These are phyloP conservation scores for Boletellus ananas DNA, from an alignment of 768 basidiomycete genomes.

Conservation along the genomic window DNA sequence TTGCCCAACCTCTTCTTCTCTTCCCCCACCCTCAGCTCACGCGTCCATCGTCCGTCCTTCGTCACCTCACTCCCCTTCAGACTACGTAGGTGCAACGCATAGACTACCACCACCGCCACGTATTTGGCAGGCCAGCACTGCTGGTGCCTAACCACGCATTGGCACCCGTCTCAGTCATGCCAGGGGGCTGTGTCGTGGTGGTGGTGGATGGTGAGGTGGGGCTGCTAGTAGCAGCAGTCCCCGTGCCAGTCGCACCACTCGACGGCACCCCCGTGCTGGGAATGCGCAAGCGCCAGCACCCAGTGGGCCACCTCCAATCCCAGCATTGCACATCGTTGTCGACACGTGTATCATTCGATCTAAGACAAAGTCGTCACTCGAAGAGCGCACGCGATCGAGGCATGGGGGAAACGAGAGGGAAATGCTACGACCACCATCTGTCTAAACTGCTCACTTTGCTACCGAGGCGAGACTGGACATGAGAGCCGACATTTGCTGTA, in stretches of 20 bases:
- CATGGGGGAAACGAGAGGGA: neutral
- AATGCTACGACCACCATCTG: constrained; percentile 58
- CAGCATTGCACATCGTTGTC: constrained; percentile 19
- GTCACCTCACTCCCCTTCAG: too few relatives aligned
- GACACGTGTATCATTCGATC: constrained; percentile 79
- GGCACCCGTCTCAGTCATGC: constrained; percentile 21
- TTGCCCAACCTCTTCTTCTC: too few relatives aligned
- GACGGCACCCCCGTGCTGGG: constrained; percentile 59
- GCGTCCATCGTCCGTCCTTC: too few relatives aligned
- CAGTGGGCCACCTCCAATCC: constrained; percentile 38
- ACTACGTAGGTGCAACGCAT: too few relatives aligned
- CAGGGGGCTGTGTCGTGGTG: constrained; percentile 17
- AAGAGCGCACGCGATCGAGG: too few relatives aligned
- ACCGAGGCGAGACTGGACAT: constrained; percentile 75
- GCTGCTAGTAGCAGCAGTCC: constrained; percentile 19
- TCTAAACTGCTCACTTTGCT: constrained; percentile 72
- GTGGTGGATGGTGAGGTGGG: constrained; percentile 19
- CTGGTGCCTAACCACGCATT: neutral
- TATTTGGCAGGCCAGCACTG: constrained; percentile 32
- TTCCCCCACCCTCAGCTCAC: too few relatives aligned
- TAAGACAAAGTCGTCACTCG: constrained; percentile 18
- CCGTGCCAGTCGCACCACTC: neutral
- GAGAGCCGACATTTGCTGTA: constrained; percentile 82
- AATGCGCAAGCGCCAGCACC: constrained; percentile 31
- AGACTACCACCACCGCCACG: constrained; percentile 28